phyloP scores from a whole-genome alignment of 768 basidiomycete genomes.

The Imleria badia region DNA sequence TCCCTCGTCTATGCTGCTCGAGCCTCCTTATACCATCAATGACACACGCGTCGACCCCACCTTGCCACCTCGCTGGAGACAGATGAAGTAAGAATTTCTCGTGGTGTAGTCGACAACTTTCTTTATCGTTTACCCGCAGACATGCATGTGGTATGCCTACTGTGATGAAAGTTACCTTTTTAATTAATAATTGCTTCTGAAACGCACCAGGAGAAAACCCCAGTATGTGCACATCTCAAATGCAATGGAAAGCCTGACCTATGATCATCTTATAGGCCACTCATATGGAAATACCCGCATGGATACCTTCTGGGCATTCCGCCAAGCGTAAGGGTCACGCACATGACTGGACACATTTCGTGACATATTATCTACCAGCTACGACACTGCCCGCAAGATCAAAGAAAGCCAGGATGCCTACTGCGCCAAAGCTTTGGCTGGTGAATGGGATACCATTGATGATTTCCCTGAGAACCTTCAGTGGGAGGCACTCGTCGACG shows the following conservation, averaged over 20 bases:
- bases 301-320: constrained; percentile 52
- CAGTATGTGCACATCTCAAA: constrained; percentile 23
- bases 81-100: constrained; percentile 63
- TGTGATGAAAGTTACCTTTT: not conserved
- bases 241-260: not conserved
- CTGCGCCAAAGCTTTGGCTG: constrained; percentile 43
- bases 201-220: constrained; percentile 48
- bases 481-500: constrained; percentile 80
- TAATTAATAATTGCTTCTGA: not conserved
- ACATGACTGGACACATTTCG: not conserved
- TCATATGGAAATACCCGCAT: constrained; percentile 40
- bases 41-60: constrained; percentile 39
- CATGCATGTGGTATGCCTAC: constrained; percentile 55
- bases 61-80: constrained; percentile 63
- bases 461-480: constrained; percentile 69
- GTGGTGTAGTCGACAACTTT: not conserved
- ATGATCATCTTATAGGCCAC: constrained; percentile 13
- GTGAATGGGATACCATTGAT: constrained; percentile 40
- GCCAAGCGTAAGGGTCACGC: constrained; percentile 41
- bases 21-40: constrained; percentile 70
- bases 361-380: constrained; percentile 30
- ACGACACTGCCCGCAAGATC: constrained; percentile 53
- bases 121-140: constrained; percentile 29
- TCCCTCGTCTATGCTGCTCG: constrained; percentile 78
- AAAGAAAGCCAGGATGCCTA: constrained; percentile 55